Conservation (phyloP, 768 basidiomycete genomes). For the Suillus decipiens region DNA sequence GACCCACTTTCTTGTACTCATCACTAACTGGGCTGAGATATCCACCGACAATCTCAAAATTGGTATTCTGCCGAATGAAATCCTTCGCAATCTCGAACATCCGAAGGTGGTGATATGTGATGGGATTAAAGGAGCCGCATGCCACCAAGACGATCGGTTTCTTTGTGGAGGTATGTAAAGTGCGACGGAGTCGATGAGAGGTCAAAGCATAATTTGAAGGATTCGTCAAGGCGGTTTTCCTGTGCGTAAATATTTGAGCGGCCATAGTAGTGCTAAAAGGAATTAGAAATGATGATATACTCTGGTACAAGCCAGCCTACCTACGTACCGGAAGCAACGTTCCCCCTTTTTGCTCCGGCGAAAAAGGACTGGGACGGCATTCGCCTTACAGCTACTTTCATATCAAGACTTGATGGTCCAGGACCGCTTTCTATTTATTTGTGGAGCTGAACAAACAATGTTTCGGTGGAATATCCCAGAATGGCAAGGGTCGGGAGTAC, state of each 20-base stretch:
- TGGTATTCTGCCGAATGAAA: slow-evolving; percentile 87
- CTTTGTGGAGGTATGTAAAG: slow-evolving; percentile 62
- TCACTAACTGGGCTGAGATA: slow-evolving; percentile 97
- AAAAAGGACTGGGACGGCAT: background rate
- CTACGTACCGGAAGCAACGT: background rate
- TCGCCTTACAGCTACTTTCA: too few relatives aligned
- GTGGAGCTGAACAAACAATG: too few relatives aligned
- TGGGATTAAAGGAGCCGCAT: slow-evolving; percentile 96
- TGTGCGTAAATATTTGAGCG: slow-evolving; percentile 20
- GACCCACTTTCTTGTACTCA: slow-evolving; percentile 94
- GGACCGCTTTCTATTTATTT: too few relatives aligned
- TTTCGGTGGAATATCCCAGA: too few relatives aligned
- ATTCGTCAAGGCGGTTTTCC: slow-evolving; percentile 49
- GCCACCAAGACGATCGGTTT: slow-evolving; percentile 93
- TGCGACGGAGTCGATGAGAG: slow-evolving; percentile 58
- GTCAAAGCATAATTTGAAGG: slow-evolving; percentile 71
- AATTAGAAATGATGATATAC: slow-evolving; percentile 12
- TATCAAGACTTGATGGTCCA: too few relatives aligned
- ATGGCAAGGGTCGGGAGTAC: too few relatives aligned
- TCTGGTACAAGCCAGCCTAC: background rate
- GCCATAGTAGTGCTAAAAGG: slow-evolving; percentile 28
- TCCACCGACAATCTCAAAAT: slow-evolving; percentile 92
- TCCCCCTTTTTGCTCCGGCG: background rate
- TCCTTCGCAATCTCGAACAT: slow-evolving; percentile 99
- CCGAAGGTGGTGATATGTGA: slow-evolving; percentile 93